Evolutionary conservation across 768 basidiomycete species (phyloP), one percentile per base, ranked within the genome.

Genomic region (Lactifluus subvellereus): DNA sequence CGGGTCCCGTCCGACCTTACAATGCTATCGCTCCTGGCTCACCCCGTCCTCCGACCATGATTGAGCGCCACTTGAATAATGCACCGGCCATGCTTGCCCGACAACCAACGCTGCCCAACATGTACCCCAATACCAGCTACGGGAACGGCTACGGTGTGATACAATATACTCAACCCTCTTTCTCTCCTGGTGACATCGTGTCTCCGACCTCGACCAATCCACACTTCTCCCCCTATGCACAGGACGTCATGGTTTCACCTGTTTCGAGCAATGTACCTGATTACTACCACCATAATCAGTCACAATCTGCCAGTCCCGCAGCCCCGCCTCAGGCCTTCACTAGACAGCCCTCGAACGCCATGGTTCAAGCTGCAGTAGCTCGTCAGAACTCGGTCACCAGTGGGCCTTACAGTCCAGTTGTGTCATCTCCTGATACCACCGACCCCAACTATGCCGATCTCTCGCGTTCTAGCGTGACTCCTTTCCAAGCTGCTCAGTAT

Each of bases 401-500:
- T 8, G 58, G 58, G 11, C 58, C 58, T 20, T 54, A 52, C 55
- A 68, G 70, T 20, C 65, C 65, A 7, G 47, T 69, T 33, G 57
- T 60, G 13, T 61, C 55, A 13, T 47, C 64, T 22, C 57, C 56
- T 22, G 40, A 53, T 51, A 32, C 54, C 9, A n/a, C 51, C 9
- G 69, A 71, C 45, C 69, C 76, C 11, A 81, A 84, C 63, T 89
- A 90, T 60, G 77, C 84, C 42, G 85, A 90, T 67, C 76, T 91
- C 47, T 76, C 74, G 69, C 79, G 89, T 49, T 84, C 84, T 18
- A 88, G 87, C 68, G 82, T 89, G 2, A 84, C 87, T 3, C 88
- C 88, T 0, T 88, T 80, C 79, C 89, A 91, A 69, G 88, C 86
- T 45, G 80, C 78, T 0, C 89, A 91, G 71, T 90, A 90, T 68